Conservation (phyloP, 306 rosid species). For the Begonia peltatifolia region DNA sequence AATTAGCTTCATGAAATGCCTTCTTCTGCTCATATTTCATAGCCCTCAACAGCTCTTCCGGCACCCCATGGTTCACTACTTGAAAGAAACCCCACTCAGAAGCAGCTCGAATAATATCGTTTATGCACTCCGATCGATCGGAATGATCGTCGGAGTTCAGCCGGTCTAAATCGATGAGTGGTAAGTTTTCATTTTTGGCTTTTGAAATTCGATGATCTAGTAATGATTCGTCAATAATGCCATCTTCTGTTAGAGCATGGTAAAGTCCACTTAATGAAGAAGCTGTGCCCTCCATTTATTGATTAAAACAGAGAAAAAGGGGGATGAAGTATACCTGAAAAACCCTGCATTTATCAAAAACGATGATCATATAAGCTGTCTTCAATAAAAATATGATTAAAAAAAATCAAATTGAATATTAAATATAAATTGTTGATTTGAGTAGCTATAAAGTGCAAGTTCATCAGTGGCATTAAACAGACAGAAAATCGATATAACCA, state of each 20-base stretch:
- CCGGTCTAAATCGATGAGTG: constrained; percentile 34
- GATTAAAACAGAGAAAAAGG: too few relatives aligned
- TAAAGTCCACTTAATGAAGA: constrained; percentile 48
- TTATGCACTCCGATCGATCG: constrained; percentile 34
- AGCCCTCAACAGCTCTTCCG: constrained; percentile 21
- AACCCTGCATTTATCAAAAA: too few relatives aligned
- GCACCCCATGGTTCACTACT: constrained; percentile 51
- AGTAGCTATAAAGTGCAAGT: too few relatives aligned
- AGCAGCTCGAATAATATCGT: constrained; percentile 41
- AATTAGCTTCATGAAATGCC: constrained; percentile 35
- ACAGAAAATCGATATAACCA: too few relatives aligned
- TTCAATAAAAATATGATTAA: too few relatives aligned
- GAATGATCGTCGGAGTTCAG: constrained; percentile 4
- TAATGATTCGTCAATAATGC: not conserved
- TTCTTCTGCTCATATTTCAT: constrained; percentile 27
- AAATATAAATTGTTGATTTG: too few relatives aligned
- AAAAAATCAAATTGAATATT: too few relatives aligned
- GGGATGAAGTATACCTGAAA: too few relatives aligned
- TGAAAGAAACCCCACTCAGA: constrained; percentile 62
- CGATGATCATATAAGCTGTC: too few relatives aligned
- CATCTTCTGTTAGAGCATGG: constrained; percentile 16
- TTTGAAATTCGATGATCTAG: not conserved
- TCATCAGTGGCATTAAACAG: too few relatives aligned
- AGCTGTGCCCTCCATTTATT: constrained; percentile 24
- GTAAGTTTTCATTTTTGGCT: constrained; percentile 36